Base-by-base conservation (phyloP, 2,329 filamentous ascomycete species). In the Penicillium italicum region DNA sequence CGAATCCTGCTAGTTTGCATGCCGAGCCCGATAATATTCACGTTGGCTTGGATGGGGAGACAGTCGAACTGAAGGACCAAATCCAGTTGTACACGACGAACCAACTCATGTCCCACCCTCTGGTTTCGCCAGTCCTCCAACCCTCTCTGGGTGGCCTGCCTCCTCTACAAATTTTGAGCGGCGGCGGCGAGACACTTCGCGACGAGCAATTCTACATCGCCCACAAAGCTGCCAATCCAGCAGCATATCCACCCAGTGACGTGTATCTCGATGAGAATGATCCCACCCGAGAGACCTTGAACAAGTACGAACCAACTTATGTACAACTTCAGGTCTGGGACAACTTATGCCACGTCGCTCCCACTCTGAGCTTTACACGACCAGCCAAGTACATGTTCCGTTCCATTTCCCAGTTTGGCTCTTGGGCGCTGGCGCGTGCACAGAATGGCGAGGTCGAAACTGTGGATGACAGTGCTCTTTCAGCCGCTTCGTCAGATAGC, bases 261-360 rank as follows among this genome's bases (percentile, higher is more conserved):
- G 78, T 79, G 0, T 79, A 84, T 41, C 76, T 94, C 57, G 80
- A 86, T 33, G 82, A 87, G 36, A 79, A 81, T 56, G 86, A 87
- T 28, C 80, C 80, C 20, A 79, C 81, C 1, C 71, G 79, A 33
- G 68, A 73, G 11, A 74, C 72, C 12, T 67, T 94, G 16, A 77
- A 80, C 34, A 85, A 81, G 59, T 95, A 90, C 72, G 84, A 85
- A 55, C 90, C 91, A 0, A 99, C 94, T 0, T 85, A 96, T 64
- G 93, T 97, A 0, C 91, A 97, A 69, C 80, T 99, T 2, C 94
- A 97, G 70, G 87, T 97, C 1, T 97, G 93, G 92, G 93, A 97
- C 55, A 89, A 96, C 65, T 78, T 97, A 3, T 97, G 94, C 66
- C 93, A 97, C 69, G 92, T 96, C 6, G 87, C 88, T 0, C 90